Percentiles rank a stretch among this genome's conserved stretches.
Evolutionary conservation across 352 stramenopile genomes (phyloP).

Genomic region (Paralagenidium karlingii): DNA sequence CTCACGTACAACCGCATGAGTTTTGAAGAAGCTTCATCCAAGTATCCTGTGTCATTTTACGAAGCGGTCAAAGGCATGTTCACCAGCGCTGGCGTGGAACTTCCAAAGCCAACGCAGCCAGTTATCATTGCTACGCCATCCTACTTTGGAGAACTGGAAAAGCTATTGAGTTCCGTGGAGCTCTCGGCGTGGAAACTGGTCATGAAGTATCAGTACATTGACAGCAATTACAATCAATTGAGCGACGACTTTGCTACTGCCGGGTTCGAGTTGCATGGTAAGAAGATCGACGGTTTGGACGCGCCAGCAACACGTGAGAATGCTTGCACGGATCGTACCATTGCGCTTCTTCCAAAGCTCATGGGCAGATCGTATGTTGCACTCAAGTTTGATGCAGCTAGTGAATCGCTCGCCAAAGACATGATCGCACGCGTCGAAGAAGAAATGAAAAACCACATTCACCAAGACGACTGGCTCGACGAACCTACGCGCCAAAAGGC

Average conservation of each 20-base stretch:
- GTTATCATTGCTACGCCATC: constrained; percentile 45
- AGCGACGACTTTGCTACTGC: constrained; percentile 76
- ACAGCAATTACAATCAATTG: constrained; percentile 15
- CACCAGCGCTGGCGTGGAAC: no score
- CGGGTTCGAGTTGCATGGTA: constrained; percentile 83
- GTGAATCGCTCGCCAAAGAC: constrained; percentile 63
- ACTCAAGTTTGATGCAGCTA: constrained; percentile 76
- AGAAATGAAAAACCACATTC: constrained; percentile 61
- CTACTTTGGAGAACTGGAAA: constrained; percentile 39
- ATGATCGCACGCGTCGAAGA: constrained; percentile 81
- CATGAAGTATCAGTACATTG: constrained; percentile 44
- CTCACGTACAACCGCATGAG: constrained; percentile 85
- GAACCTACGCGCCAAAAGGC: constrained; percentile 61
- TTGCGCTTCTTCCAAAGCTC: constrained; percentile 34
- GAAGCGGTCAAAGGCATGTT: no score
- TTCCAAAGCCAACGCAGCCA: no score
- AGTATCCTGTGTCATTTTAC: no score
- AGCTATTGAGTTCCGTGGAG: constrained; percentile 33
- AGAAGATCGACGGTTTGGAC: constrained; percentile 69
- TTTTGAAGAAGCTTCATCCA: constrained; percentile 23
- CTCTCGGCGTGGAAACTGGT: constrained; percentile 32
- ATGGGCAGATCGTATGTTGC: constrained; percentile 87
- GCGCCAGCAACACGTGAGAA: constrained; percentile 83
- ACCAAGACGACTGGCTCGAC: constrained; percentile 84
- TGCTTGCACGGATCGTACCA: constrained; percentile 56